A percentile compares a stretch with the other conserved stretches of the same genome.
phyloP scores from a whole-genome alignment of 169 alveolate genomes.

The Eimeria tenella region DNA sequence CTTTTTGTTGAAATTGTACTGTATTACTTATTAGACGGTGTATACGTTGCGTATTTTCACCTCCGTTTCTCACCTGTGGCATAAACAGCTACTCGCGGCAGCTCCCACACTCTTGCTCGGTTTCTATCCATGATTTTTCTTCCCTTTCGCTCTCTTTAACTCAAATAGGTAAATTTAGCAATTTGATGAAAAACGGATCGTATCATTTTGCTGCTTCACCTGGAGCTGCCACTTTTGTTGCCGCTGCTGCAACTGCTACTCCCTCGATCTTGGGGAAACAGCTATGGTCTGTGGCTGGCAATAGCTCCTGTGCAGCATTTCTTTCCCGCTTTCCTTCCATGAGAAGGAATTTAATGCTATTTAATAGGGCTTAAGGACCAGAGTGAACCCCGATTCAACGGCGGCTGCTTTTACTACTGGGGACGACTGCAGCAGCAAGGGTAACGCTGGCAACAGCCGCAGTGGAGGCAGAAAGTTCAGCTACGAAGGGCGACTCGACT shows the following conservation, averaged over 20 bases:
- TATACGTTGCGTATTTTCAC: not conserved
- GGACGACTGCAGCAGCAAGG: not conserved
- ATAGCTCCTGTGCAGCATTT: no score
- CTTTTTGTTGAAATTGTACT: not conserved
- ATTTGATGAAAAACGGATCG: not conserved
- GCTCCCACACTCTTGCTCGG: not conserved
- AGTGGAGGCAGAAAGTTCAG: not conserved
- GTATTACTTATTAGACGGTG: not conserved
- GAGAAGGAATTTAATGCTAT: no score
- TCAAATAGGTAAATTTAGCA: not conserved
- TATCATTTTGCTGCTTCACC: not conserved
- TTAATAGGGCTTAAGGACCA: no score
- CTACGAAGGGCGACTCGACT: not conserved
- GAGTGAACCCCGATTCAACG: no score
- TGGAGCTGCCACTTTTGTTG: not conserved
- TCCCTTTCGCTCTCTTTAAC: not conserved
- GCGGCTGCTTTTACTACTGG: not conserved
- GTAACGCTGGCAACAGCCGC: not conserved
- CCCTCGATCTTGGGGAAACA: not conserved
- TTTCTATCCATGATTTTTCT: not conserved
- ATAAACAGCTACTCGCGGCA: not conserved
- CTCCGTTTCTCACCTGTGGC: not conserved
- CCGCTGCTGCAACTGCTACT: constrained; percentile 12
- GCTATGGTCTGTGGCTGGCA: not conserved
- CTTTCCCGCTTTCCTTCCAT: no score